A percentile compares a stretch with the other conserved stretches of the same genome.
phyloP scores from a whole-genome alignment of 106 monocot species.

The Triglochin maritima region DNA sequence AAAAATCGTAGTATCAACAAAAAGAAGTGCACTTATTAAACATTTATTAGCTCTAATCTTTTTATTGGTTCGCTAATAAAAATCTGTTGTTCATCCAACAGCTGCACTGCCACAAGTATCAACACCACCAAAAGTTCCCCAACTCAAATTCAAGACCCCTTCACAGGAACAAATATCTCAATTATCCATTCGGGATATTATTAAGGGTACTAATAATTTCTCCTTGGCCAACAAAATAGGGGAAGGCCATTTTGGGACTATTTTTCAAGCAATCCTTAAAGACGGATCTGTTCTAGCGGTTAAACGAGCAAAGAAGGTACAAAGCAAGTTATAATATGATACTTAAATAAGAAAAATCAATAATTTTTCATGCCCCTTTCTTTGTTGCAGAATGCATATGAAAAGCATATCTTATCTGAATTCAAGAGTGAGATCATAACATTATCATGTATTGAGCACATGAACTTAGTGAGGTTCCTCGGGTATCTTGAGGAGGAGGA shows the following conservation, averaged over 20 bases:
- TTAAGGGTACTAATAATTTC: conserved; percentile 14
- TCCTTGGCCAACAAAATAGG: conserved; percentile 12
- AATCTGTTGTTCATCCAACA: not conserved
- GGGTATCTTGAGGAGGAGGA: conserved; percentile 36
- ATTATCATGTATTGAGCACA: conserved; percentile 44
- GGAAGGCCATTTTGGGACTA: conserved; percentile 14
- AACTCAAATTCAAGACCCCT: not conserved
- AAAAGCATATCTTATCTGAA: conserved; percentile 22
- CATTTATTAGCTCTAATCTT: no score
- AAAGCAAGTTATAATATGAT: not conserved
- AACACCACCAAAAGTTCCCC: not conserved
- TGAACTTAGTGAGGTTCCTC: conserved; percentile 47
- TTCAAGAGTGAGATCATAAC: conserved; percentile 53
- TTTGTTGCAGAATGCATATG: conserved; percentile 24
- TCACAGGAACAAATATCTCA: not conserved
- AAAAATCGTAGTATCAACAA: no score
- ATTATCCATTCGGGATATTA: conserved; percentile 3
- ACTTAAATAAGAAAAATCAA: not conserved
- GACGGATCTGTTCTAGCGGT: conserved; percentile 19
- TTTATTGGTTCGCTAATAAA: not conserved
- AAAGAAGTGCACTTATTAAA: no score
- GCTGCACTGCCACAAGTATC: conserved; percentile 2
- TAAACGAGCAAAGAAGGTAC: conserved; percentile 21
- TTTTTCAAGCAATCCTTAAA: conserved; percentile 8
- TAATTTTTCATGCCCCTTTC: not conserved